Base-by-base conservation (phyloP, 805 yeast genomes). In the Sporopachydermia quercuum region DNA sequence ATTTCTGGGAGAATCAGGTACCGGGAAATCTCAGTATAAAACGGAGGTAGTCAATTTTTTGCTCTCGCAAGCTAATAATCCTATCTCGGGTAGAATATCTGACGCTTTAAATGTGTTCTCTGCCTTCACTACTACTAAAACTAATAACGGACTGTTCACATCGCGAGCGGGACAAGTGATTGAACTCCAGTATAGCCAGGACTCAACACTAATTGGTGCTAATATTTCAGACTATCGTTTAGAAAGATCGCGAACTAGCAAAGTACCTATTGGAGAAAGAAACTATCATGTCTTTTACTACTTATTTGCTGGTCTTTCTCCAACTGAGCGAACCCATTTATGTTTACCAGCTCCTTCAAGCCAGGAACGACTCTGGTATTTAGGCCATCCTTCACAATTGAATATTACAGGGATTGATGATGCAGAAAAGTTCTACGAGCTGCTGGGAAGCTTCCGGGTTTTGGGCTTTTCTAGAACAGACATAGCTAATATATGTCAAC, bases 231-330 rank as follows among this genome's bases (percentile, higher is more conserved):
- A 72, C 48, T 74, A 71, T 47, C 60, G 76, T 15, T 61, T 74
- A 19, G 78, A 74, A 45, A 65, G 74, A 40, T 63, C 71, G 11
- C 60, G 78, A 36, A 71, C 73, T 23, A 68, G 74, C 11, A 52
- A 59, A 33, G 74, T 70, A 36, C 66, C 70, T 30, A 51, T 60
- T 3, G 59, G 64, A 23, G 80, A 74, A 55, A 60, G 79, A 39
- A 74, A 74, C 53, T 74, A 69, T 53, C 78, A 74, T 47, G 66
- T 72, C 2, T 73, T 74, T 47, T 74, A 74, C 52, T 74, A 71
- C 48, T 63, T 74, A 40, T 55, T 74, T 15, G 64, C 65, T 41
- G 78, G 78, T 1, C 60, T 62, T 38, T 58, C 65, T n/a, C 50
- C 54, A 8, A 48, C 58, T 4, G 64, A 63, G 36, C 55, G 70